Evolutionary conservation across 768 basidiomycete species (phyloP), one percentile per base, ranked within the genome.

Genomic region (Xerocomellus chrysenteron): DNA sequence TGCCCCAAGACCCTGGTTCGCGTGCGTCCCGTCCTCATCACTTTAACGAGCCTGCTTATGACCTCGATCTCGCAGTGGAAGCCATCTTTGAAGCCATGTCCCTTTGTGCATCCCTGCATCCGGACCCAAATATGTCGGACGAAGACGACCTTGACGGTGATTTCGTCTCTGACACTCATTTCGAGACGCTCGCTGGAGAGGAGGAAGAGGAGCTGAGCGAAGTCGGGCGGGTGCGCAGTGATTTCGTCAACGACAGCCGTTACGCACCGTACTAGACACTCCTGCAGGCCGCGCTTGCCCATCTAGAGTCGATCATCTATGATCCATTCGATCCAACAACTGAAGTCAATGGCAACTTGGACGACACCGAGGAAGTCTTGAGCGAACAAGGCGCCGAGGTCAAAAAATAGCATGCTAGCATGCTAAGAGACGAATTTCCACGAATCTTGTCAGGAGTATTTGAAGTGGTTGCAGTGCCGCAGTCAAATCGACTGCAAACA

Each of bases 171-270:
- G 64, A 77, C 8, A 74, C 76, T 33, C 61, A 50, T 12, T 78
- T 81, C 55, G 75, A 78, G 57, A 75, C 78, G 1, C 87, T 91
- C 68, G 79, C 77, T 5, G 75, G 76, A 4, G 79, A 80, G 46
- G 85, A 80, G 53, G 80, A 75, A 21, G 78, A 92, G 65, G 90
- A 94, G 73, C 81, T 94, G 61, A 90, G 86, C 72, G 86, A 88
- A 76, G 89, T 88, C 62, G 93, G 93, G 78, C 85, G 90, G 88
- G 91, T 93, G 87, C 90, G 93, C 88, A 90, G 86, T 73, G 82
- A 89, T 89, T 89, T 89, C 72, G 66, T 81, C 75, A 86, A 86
- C 78, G 74, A 86, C 78, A 80, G 74, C 69, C 88, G 92, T 74
- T 94, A 78, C 75, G 77, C 83, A 56, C 93, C 93, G 65, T 95